Conservation (phyloP, 345 rosid genomes). For the Hibiscus syriacus region DNA sequence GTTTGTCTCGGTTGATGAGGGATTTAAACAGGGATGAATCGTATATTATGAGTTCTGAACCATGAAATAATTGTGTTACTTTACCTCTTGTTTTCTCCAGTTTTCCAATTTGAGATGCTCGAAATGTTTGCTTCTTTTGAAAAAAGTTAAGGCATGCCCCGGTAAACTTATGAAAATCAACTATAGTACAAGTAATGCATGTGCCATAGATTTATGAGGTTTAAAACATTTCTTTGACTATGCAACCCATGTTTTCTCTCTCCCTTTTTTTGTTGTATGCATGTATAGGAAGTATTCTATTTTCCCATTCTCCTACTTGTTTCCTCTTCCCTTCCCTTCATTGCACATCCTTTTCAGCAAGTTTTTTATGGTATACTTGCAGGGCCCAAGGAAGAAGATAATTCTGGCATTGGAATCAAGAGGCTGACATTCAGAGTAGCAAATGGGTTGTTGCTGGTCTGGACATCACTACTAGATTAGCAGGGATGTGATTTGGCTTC, state of each 20-base stretch:
- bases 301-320: neutral
- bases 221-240: neutral
- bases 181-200: too few species aligned
- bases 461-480: conserved; percentile 9
- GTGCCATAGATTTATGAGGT: too few species aligned
- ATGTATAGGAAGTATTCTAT: neutral
- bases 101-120: neutral
- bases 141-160: neutral
- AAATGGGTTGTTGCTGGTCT: conserved; percentile 1
- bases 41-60: too few species aligned
- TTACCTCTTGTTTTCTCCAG: neutral
- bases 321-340: neutral
- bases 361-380: conserved; percentile 19
- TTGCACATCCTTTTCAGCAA: neutral
- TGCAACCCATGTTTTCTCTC: neutral
- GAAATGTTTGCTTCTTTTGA: neutral
- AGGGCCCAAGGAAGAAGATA: conserved; percentile 99
- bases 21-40: too few species aligned
- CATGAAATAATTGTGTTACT: neutral
- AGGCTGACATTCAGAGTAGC: conserved; percentile 26
- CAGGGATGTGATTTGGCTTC: conserved; percentile 19
- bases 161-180: neutral
- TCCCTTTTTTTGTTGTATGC: neutral
- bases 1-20: too few species aligned
- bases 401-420: conserved; percentile 72